A percentile compares a stretch with the other conserved stretches of the same genome.
Conservation (phyloP, 2,329 filamentous ascomycete species). For the Xenoacremonium recifei region DNA sequence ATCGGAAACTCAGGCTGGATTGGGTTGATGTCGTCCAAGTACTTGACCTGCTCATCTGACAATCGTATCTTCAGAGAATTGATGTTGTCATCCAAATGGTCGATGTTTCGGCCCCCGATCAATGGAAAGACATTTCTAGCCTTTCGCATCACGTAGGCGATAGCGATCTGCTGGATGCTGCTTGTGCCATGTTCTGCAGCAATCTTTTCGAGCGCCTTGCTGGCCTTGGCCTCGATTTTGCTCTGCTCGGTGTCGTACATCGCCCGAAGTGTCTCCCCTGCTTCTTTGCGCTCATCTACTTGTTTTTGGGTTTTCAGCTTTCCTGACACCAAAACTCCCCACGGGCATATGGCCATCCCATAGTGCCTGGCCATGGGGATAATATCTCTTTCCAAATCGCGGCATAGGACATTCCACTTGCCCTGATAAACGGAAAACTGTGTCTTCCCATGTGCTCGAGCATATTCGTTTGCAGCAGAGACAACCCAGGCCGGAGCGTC, state of each 20-base stretch:
- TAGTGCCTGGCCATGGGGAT: conserved; percentile 41
- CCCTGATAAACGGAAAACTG: conserved; percentile 41
- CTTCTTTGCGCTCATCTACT: conserved; percentile 18
- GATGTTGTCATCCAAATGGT: conserved; percentile 56
- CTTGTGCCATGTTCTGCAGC: conserved; percentile 49
- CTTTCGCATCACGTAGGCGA: conserved; percentile 53
- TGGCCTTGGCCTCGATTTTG: conserved; percentile 50
- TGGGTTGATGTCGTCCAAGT: conserved; percentile 50
- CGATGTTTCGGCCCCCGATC: conserved; percentile 50
- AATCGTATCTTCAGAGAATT: conserved; percentile 50
- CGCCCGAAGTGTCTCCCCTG: not conserved
- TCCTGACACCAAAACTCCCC: conserved; percentile 57
- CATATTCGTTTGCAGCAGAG: conserved; percentile 38
- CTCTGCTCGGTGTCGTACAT: conserved; percentile 30
- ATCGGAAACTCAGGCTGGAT: conserved; percentile 55
- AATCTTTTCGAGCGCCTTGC: conserved; percentile 58
- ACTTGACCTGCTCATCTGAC: conserved; percentile 49
- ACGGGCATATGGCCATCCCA: conserved; percentile 55
- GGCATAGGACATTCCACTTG: conserved; percentile 32
- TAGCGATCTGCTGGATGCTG: conserved; percentile 57
- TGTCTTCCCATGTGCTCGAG: conserved; percentile 32
- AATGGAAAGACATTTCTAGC: conserved; percentile 52
- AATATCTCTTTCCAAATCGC: conserved; percentile 41
- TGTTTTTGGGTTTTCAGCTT: conserved; percentile 43
- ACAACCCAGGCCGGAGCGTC: conserved; percentile 42